A percentile compares a stretch with the other conserved stretches of the same genome.
phyloP scores from a whole-genome alignment of 2,329 filamentous ascomycete genomes.

The Teratosphaeria nubilosa region DNA sequence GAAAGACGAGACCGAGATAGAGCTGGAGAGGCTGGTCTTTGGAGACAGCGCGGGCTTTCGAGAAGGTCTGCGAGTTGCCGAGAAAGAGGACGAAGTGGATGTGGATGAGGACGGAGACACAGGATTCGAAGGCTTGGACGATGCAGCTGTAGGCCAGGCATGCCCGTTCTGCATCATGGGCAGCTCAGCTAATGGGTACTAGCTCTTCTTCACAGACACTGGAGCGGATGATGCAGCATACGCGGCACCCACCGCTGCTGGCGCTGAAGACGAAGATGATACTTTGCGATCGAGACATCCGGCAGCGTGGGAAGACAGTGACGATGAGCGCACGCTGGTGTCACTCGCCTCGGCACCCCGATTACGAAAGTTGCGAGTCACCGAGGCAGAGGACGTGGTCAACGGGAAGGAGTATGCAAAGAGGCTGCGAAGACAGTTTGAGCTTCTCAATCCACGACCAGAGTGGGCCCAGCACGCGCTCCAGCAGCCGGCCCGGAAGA shows the following conservation, averaged over 20 bases:
- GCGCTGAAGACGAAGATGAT: conserved; percentile 30
- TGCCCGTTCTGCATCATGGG: conserved; percentile 1
- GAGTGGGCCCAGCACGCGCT: conserved; percentile 47
- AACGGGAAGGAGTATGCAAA: conserved; percentile 76
- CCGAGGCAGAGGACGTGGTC: conserved; percentile 76
- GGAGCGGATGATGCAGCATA: conserved; percentile 35
- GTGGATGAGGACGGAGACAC: conserved; percentile 33
- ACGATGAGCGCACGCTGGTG: conserved; percentile 78
- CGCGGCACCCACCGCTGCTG: conserved; percentile 30
- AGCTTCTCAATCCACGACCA: conserved; percentile 50
- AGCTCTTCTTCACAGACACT: conserved; percentile 75
- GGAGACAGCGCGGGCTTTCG: conserved; percentile 78
- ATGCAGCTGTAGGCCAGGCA: conserved; percentile 52
- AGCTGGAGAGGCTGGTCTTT: conserved; percentile 67
- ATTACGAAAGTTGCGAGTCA: conserved; percentile 71
- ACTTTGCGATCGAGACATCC: conserved; percentile 31
- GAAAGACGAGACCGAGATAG: conserved; percentile 23
- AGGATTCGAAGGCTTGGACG: conserved; percentile 55
- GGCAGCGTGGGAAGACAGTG: conserved; percentile 85
- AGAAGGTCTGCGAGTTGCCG: conserved; percentile 52
- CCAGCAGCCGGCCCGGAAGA: conserved; percentile 34
- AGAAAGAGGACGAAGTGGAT: conserved; percentile 27
- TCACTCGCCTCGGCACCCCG: conserved; percentile 68
- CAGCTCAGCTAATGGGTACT: conserved; percentile 5
- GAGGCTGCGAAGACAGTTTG: conserved; percentile 63